Percentiles rank a stretch among this genome's conserved stretches.
These are phyloP conservation scores for Microcera coccophila DNA, from an alignment of 2,329 filamentous ascomycete species.

Conservation along the genomic window DNA sequence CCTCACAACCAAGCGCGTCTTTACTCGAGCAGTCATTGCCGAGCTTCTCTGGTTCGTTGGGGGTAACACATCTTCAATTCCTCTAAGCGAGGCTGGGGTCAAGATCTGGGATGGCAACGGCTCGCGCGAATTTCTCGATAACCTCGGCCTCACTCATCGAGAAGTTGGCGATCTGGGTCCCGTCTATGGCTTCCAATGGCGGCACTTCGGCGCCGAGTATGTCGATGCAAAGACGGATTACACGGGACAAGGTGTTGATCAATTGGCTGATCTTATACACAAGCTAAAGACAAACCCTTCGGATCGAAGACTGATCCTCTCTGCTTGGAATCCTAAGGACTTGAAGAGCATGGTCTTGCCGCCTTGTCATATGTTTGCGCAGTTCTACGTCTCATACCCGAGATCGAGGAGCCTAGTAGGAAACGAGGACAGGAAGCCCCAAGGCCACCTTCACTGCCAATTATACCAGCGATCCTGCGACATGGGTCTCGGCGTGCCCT, in stretches of 20 bases:
- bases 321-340: conserved; percentile 90
- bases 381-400: conserved; percentile 86
- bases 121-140: conserved; percentile 83
- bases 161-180: conserved; percentile 87
- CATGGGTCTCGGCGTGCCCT: conserved; percentile 94
- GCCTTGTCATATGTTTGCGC: conserved; percentile 96
- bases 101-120: conserved; percentile 99
- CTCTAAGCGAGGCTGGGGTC: conserved; percentile 74
- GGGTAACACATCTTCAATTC: conserved; percentile 73
- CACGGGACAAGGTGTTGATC: conserved; percentile 82
- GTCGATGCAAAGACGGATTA: conserved; percentile 77
- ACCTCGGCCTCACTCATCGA: conserved; percentile 73
- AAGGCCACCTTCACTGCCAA: conserved; percentile 77
- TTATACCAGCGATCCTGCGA: conserved; percentile 94
- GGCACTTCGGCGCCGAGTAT: conserved; percentile 93
- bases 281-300: conserved; percentile 82
- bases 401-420: conserved; percentile 17
- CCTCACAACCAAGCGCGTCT: conserved; percentile 95
- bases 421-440: conserved; percentile 38
- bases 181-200: conserved; percentile 98
- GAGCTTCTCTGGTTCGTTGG: conserved; percentile 96
- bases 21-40: conserved; percentile 80
- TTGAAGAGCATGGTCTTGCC: conserved; percentile 84
- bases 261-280: conserved; percentile 83
- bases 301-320: conserved; percentile 84